Evolutionary conservation across 1,284 basidiomycete genomes (phyloP).

Genomic region (Malassezia psittaci): DNA sequence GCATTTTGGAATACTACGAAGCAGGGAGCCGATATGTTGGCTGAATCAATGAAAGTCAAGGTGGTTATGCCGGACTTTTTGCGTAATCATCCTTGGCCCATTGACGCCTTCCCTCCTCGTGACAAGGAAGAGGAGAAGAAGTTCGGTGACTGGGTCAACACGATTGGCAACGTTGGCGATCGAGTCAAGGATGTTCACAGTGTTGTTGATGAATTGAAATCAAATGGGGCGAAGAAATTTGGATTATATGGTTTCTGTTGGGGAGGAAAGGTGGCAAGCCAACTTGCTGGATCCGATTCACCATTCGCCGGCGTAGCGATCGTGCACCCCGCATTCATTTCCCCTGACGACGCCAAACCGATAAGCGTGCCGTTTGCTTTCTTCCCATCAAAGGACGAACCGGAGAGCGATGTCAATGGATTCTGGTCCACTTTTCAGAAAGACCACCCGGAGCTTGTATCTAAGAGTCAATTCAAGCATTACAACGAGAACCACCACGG

Average conservation of each 20-base stretch:
- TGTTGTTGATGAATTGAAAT: conserved; percentile 53
- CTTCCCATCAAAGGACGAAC: conserved; percentile 59
- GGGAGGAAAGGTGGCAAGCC: conserved; percentile 30
- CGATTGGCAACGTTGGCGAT: conserved; percentile 49
- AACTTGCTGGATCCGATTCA: conserved; percentile 16
- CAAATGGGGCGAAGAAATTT: conserved; percentile 52
- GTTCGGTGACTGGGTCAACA: conserved; percentile 49
- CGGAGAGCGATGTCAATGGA: conserved; percentile 51
- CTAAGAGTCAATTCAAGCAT: conserved; percentile 55
- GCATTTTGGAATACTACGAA: conserved; percentile 53
- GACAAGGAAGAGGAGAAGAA: conserved; percentile 51
- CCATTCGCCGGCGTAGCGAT: conserved; percentile 29
- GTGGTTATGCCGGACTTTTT: conserved; percentile 63
- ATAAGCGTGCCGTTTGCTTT: conserved; percentile 56
- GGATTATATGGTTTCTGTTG: conserved; percentile 52
- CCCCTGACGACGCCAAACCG: conserved; percentile 53
- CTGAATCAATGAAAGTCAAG: conserved; percentile 47
- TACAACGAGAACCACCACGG: conserved; percentile 55
- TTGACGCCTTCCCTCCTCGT: conserved; percentile 54
- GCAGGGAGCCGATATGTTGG: conserved; percentile 56
- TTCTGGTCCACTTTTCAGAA: conserved; percentile 52
- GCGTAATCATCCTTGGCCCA: conserved; percentile 53
- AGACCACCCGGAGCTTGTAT: conserved; percentile 49
- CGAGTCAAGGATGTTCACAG: conserved; percentile 52
- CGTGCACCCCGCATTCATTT: conserved; percentile 52